A percentile compares a stretch with the other conserved stretches of the same genome.
Conservation (phyloP, 2,329 filamentous ascomycete species). For the Magnaporthiopsis rhizophila region DNA sequence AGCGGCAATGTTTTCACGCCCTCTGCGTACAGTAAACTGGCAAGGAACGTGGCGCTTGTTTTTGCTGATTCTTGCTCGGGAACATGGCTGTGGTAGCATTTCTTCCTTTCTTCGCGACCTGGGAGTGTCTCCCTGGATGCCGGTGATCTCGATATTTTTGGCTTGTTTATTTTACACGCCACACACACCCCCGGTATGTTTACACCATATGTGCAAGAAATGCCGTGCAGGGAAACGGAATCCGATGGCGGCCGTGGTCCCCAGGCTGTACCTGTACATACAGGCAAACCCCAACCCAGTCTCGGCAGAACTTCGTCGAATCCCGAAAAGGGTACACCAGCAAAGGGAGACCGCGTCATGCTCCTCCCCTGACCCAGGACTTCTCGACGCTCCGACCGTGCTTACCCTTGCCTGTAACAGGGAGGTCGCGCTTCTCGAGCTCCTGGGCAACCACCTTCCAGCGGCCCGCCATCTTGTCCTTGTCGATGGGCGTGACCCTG, state of each 20-base stretch:
- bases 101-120: background rate
- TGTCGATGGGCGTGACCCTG: slow-evolving; percentile 62
- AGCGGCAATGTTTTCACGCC: background rate
- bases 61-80: background rate
- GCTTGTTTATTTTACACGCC: background rate
- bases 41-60: background rate
- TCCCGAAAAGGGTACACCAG: background rate
- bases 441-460: slow-evolving; percentile 29
- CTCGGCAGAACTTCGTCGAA: background rate
- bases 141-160: background rate
- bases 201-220: background rate
- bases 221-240: background rate
- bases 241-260: background rate
- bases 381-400: slow-evolving; percentile 14
- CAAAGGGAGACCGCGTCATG: background rate
- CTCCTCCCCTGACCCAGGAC: slow-evolving; percentile 4
- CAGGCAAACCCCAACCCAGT: background rate
- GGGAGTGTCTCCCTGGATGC: background rate
- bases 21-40: too few species aligned
- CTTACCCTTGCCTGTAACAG: slow-evolving; percentile 20
- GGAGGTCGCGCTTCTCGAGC: slow-evolving; percentile 20
- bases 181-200: background rate
- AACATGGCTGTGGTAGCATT: background rate
- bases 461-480: slow-evolving; percentile 47
- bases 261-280: too few species aligned